Percentiles rank a stretch among this genome's conserved stretches.
phyloP scores from a whole-genome alignment of 805 yeast genomes.

The Lachancea meyersii region DNA sequence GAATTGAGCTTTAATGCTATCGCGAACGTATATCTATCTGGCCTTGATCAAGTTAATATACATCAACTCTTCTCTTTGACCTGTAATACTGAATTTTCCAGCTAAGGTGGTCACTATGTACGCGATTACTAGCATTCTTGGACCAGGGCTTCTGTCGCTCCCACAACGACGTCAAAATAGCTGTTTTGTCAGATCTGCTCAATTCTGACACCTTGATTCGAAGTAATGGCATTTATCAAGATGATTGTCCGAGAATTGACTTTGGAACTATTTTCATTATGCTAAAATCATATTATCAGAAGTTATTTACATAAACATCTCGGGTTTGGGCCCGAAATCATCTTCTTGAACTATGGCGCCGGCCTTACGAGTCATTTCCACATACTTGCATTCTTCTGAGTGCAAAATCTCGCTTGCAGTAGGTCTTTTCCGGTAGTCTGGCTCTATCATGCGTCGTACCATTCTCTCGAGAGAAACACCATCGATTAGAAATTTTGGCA shows the following conservation, averaged over 20 bases:
- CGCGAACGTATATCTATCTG: too few relatives aligned
- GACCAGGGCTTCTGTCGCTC: too few relatives aligned
- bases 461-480: constrained; percentile 68
- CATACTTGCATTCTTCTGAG: constrained; percentile 66
- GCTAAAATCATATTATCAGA: neutral
- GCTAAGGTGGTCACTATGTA: too few relatives aligned
- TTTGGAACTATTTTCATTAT: neutral
- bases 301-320: constrained; percentile 20
- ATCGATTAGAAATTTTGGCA: constrained; percentile 76
- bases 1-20: too few relatives aligned
- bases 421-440: constrained; percentile 77
- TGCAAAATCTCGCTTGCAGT: constrained; percentile 65
- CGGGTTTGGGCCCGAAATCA: constrained; percentile 81
- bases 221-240: neutral
- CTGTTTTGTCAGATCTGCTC: too few relatives aligned
- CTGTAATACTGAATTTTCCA: too few relatives aligned
- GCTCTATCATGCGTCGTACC: constrained; percentile 85
- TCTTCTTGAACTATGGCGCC: constrained; percentile 96
- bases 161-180: too few relatives aligned
- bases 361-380: constrained; percentile 75
- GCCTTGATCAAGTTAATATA: too few relatives aligned
- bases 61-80: too few relatives aligned
- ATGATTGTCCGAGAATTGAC: neutral
- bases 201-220: too few relatives aligned
- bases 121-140: too few relatives aligned